Evolutionary conservation across 2,329 filamentous ascomycete species (phyloP).

Genomic region (Nigrospora oryzae): DNA sequence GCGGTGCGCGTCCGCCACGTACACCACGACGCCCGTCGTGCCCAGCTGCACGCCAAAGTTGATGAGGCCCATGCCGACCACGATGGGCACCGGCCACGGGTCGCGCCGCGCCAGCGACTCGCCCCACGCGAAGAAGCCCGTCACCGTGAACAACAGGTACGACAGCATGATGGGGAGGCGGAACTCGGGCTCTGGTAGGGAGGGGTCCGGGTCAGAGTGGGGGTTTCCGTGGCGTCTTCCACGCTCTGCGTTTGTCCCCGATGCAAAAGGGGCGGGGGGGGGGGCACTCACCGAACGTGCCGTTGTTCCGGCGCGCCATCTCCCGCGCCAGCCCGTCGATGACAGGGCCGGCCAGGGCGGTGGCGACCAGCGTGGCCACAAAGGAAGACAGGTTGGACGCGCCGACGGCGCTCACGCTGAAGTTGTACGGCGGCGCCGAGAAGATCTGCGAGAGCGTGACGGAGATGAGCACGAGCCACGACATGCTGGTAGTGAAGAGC

Average conservation of each 20-base stretch:
- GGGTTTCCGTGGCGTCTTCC: too few species aligned
- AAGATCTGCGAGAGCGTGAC: conserved; percentile 42
- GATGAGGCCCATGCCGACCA: conserved; percentile 36
- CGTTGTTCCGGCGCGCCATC: conserved; percentile 37
- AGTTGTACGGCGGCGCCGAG: conserved; percentile 40
- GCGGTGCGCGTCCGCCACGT: conserved; percentile 39
- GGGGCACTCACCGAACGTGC: conserved; percentile 27
- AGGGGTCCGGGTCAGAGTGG: too few species aligned
- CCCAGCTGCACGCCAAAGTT: conserved; percentile 26
- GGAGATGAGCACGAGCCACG: conserved; percentile 33
- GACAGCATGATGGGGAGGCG: conserved; percentile 30
- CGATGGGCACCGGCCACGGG: conserved; percentile 37
- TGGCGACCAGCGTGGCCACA: conserved; percentile 35
- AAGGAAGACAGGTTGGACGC: conserved; percentile 42
- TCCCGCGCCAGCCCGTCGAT: conserved; percentile 35
- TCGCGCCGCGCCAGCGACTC: conserved; percentile 33
- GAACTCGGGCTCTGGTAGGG: conserved; percentile 36
- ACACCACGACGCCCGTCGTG: conserved; percentile 10
- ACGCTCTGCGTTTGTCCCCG: too few species aligned
- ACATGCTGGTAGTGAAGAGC: conserved; percentile 33
- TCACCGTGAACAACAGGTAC: conserved; percentile 28
- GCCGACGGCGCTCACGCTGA: conserved; percentile 37
- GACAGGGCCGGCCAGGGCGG: conserved; percentile 33
- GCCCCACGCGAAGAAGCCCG: conserved; percentile 39
- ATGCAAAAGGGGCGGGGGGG: too few species aligned